Evolutionary conservation across 1,139 yeast genomes (phyloP).

Genomic region (Yamadazyma dendronema): DNA sequence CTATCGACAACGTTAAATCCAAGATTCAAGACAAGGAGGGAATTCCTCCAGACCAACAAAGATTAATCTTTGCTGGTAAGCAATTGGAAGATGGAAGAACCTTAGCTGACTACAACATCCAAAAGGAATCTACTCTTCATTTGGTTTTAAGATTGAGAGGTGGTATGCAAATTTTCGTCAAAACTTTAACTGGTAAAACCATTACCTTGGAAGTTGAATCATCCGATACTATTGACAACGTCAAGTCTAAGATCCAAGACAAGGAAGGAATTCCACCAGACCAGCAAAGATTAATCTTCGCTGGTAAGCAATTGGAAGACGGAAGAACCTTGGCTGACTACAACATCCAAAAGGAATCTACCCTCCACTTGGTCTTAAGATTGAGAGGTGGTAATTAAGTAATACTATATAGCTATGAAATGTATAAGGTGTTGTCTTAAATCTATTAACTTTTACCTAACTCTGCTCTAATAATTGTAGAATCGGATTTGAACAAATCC

Average conservation of each 20-base stretch:
- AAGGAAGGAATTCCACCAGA: conserved; percentile 55
- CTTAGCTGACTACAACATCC: conserved; percentile 34
- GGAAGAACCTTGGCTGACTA: conserved; percentile 62
- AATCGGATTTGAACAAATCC: conserved; percentile 26
- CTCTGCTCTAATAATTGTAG: conserved; percentile 34
- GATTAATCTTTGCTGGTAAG: conserved; percentile 59
- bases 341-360: conserved; percentile 45
- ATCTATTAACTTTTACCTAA: conserved; percentile 8
- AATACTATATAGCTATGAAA: background rate
- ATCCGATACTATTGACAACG: conserved; percentile 70
- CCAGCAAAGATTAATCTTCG: conserved; percentile 55
- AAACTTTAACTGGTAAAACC: conserved; percentile 90
- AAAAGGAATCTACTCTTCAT: conserved; percentile 68
- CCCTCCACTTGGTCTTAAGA: conserved; percentile 91
- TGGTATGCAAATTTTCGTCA: conserved; percentile 97
- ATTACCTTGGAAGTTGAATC: conserved; percentile 72
- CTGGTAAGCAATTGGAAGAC: conserved; percentile 63
- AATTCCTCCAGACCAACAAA: conserved; percentile 53
- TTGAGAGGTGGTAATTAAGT: conserved; percentile 99
- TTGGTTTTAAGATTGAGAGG: conserved; percentile 96
- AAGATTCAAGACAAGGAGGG: conserved; percentile 57
- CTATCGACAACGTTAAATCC: conserved; percentile 63
- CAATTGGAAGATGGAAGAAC: conserved; percentile 77
- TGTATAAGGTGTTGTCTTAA: background rate
- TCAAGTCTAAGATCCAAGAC: conserved; percentile 53